These are phyloP conservation scores for Meyerozyma sp. DNA, from an alignment of 1,139 yeast genomes.

Conservation along the genomic window DNA sequence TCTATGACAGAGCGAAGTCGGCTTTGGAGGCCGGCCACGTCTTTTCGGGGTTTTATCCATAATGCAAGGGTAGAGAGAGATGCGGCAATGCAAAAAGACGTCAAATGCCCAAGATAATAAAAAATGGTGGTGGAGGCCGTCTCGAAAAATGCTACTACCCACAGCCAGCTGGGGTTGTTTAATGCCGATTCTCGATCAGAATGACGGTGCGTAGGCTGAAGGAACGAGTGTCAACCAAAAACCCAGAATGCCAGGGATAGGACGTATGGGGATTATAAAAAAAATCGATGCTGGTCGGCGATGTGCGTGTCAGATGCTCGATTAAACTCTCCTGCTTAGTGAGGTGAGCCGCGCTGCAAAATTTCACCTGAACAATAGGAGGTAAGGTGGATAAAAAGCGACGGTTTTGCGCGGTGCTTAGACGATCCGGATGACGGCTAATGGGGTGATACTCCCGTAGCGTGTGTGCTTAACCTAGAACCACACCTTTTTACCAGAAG, in stretches of 20 bases:
- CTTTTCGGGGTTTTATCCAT: constrained; percentile 17
- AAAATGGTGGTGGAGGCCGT: background rate
- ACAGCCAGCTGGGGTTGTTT: background rate
- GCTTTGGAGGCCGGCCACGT: constrained; percentile 47
- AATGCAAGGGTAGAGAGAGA: background rate
- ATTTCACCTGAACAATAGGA: background rate
- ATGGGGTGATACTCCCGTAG: background rate
- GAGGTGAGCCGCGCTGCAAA: constrained; percentile 1
- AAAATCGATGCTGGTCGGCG: background rate
- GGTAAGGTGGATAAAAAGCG: background rate
- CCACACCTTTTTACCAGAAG: no score
- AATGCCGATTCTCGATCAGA: background rate
- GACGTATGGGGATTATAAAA: background rate
- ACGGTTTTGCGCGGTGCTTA: background rate
- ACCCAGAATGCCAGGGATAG: background rate
- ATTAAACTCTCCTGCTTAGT: background rate
- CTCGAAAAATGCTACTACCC: background rate
- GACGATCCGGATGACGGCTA: background rate
- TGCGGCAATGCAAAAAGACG: background rate
- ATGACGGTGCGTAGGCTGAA: background rate
- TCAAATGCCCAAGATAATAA: background rate
- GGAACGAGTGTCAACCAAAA: background rate
- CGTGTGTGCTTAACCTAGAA: no score
- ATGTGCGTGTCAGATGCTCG: background rate
- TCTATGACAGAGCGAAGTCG: constrained; percentile 33